Evolutionary conservation across 805 yeast species (phyloP).

Genomic region (Saccharomycopsis vini): DNA sequence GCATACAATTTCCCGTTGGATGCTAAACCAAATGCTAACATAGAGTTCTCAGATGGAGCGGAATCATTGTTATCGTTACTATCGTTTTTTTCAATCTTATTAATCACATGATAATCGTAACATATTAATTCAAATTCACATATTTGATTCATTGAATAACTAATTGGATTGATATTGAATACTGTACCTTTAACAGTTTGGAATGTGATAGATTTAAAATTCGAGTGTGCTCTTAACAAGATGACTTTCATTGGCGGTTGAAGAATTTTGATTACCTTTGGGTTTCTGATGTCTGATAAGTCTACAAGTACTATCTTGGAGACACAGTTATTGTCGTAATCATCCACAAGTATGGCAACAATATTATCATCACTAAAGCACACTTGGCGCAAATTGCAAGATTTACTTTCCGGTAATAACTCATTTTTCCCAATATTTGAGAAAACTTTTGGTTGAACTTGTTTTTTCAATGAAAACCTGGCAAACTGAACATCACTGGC

Average conservation of each 20-base stretch:
- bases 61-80: constrained; percentile 24
- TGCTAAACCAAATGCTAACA: constrained; percentile 63
- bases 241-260: constrained; percentile 45
- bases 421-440: constrained; percentile 1
- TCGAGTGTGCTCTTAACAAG: constrained; percentile 45
- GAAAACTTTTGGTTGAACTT: constrained; percentile 5
- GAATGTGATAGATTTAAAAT: constrained; percentile 42
- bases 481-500: constrained; percentile 5
- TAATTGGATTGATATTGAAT: constrained; percentile 27
- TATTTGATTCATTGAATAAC: constrained; percentile 26
- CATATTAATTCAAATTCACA: constrained; percentile 64
- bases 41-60: no score
- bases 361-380: constrained; percentile 43
- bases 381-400: constrained; percentile 46
- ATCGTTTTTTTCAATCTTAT: constrained; percentile 14
- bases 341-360: constrained; percentile 54
- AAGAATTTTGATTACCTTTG: constrained; percentile 32
- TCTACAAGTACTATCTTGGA: constrained; percentile 47
- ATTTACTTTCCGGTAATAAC: background rate
- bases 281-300: constrained; percentile 33
- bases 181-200: constrained; percentile 61
- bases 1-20: constrained; percentile 66
- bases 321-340: constrained; percentile 25
- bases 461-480: constrained; percentile 5
- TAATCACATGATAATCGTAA: constrained; percentile 42